Evolutionary conservation across 2,329 filamentous ascomycete genomes (phyloP), one percentile per base, ranked within the genome.

Genomic region (Dothiorella sarmentorum): DNA sequence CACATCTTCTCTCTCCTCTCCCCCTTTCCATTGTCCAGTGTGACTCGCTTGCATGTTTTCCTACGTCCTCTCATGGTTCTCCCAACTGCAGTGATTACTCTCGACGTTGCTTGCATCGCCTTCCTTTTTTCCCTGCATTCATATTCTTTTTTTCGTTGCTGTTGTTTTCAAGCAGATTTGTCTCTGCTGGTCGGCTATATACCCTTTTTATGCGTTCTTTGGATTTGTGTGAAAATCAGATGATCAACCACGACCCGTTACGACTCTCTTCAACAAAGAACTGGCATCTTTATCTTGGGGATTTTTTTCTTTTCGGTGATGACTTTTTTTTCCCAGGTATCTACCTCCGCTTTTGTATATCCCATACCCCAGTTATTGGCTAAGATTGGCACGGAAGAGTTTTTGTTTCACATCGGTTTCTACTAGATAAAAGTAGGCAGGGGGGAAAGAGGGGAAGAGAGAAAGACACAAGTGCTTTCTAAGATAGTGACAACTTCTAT

Each of bases 151-250:
- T 51, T 27, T 7, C 20, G 18, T 37, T 37, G 7, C 47, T n/a
- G 37, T 22, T 53, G 49, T 53, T 53, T 53, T 53, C 49, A 53
- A 53, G 52, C 52, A 56, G 52, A 56, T 56, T 44, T 56, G 37
- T 44, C 40, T 56, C 52, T 56, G 52, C 52, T 56, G 52, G 52
- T 44, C 52, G 40, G 52, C 52, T 56, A 44, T 56, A 56, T 56
- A 56, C 52, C 52, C 52, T 56, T 56, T 56, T 56, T 56, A 53
- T 24, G 49, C 49, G 49, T 53, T 40, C 49, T 53, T 38, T 53
- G 49, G 49, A 52, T n/a, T 42, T 53, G 33, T 45, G 43, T 20
- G 43, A 45, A 43, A 26, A 17, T 26, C 24, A 45, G 49, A 53
- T 40, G 49, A 53, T 27, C 35, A 31, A 38, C 49, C 35, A 53